A percentile compares a stretch with the other conserved stretches of the same genome.
Evolutionary conservation across 768 basidiomycete genomes (phyloP).

Genomic region (Leucocoprinus leucothites): DNA sequence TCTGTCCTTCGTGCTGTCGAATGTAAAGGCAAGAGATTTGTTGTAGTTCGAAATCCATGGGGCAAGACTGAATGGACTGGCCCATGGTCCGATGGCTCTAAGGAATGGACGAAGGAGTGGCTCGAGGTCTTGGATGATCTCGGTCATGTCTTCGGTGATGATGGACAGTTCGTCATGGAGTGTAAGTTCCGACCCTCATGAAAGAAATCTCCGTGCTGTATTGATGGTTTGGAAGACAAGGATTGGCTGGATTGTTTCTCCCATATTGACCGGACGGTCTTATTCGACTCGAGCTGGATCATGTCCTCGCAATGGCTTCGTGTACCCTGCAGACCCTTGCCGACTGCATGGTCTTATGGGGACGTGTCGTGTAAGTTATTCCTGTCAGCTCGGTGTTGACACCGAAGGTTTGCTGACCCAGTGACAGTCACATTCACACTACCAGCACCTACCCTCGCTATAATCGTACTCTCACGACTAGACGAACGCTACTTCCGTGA

Average conservation of each 20-base stretch:
- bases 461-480: slow-evolving; percentile 52
- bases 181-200: slow-evolving; percentile 30
- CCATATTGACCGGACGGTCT: slow-evolving; percentile 38
- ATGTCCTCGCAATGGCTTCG: slow-evolving; percentile 49
- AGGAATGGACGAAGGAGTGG: slow-evolving; percentile 51
- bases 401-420: neutral
- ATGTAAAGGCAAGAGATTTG: slow-evolving; percentile 43
- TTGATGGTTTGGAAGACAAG: slow-evolving; percentile 22
- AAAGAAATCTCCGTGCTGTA: too few relatives aligned
- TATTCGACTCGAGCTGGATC: slow-evolving; percentile 48
- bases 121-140: slow-evolving; percentile 34
- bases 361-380: slow-evolving; percentile 48
- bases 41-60: slow-evolving; percentile 51
- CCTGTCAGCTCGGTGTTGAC: neutral
- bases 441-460: slow-evolving; percentile 32
- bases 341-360: slow-evolving; percentile 49
- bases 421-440: slow-evolving; percentile 43
- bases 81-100: slow-evolving; percentile 46
- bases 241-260: slow-evolving; percentile 44
- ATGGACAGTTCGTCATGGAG: slow-evolving; percentile 52
- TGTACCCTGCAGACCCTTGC: slow-evolving; percentile 37
- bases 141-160: slow-evolving; percentile 42
- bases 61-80: slow-evolving; percentile 48
- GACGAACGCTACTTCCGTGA: slow-evolving; percentile 49
- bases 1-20: slow-evolving; percentile 44